phyloP scores from a whole-genome alignment of 2,329 filamentous ascomycete genomes.

The Penicillium brevicompactum region DNA sequence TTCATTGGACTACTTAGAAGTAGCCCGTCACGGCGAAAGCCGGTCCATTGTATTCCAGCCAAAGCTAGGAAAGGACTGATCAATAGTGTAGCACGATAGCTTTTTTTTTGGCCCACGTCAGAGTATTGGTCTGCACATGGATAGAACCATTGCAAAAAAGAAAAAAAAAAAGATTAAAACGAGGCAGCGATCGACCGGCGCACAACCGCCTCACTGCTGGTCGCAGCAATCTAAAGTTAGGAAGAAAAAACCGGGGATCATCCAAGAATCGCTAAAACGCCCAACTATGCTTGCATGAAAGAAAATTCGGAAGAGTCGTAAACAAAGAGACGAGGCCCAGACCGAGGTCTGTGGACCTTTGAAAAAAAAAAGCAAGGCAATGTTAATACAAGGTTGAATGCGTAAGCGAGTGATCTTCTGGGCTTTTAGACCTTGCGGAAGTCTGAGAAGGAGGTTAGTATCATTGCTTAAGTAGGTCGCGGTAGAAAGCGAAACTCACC shows the following conservation, averaged over 20 bases:
- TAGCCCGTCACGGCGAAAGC: constrained; percentile 14
- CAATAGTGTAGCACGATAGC: constrained; percentile 14
- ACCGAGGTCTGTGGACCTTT: constrained; percentile 8
- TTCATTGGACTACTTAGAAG: constrained; percentile 18
- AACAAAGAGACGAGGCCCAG: constrained; percentile 18
- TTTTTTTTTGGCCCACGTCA: constrained; percentile 26
- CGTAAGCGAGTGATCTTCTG: constrained; percentile 18
- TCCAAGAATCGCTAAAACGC: constrained; percentile 48
- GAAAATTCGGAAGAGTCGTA: constrained; percentile 30
- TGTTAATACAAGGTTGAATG: constrained; percentile 34
- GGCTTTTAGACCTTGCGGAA: constrained; percentile 62
- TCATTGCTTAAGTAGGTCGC: constrained; percentile 1
- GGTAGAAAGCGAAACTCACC: constrained; percentile 55
- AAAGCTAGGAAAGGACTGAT: constrained; percentile 10
- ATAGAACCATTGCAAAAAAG: constrained; percentile 14
- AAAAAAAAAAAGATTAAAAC: constrained; percentile 37
- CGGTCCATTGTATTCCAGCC: constrained; percentile 13
- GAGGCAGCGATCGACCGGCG: constrained; percentile 45
- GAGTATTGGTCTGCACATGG: constrained; percentile 7
- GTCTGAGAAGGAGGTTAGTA: constrained; percentile 45
- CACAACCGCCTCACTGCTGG: constrained; percentile 45
- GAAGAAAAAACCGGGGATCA: constrained; percentile 29
- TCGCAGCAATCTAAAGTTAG: constrained; percentile 44
- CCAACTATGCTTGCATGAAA: constrained; percentile 46
- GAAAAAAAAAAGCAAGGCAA: constrained; percentile 19